A percentile compares a stretch with the other conserved stretches of the same genome.
These are phyloP conservation scores for Rhazya stricta DNA, from an alignment of 257 asterid species.

Conservation along the genomic window DNA sequence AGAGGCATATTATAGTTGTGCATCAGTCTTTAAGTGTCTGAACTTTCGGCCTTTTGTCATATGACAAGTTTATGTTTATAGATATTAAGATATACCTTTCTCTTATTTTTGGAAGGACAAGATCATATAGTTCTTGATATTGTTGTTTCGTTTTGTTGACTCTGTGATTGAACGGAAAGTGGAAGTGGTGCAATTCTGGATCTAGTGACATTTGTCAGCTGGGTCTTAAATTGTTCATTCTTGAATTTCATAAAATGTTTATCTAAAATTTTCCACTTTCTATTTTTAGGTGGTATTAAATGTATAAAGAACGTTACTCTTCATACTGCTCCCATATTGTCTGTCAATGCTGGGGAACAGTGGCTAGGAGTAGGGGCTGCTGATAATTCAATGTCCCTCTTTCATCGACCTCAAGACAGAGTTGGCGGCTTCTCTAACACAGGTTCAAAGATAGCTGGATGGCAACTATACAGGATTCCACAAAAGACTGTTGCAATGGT, in stretches of 20 bases:
- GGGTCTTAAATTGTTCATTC: neutral
- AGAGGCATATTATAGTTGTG: neutral
- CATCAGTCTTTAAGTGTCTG: too few species aligned
- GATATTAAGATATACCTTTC: neutral
- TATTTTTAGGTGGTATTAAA: constrained; percentile 58
- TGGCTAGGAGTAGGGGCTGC: constrained; percentile 98
- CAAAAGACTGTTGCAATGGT: constrained; percentile 84
- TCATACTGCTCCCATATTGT: constrained; percentile 68
- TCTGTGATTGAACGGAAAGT: neutral
- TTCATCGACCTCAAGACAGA: constrained; percentile 95
- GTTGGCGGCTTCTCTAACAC: constrained; percentile 64
- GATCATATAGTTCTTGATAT: neutral
- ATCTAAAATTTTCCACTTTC: neutral
- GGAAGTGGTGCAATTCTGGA: neutral
- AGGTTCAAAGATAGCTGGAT: constrained; percentile 80
- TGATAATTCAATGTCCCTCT: constrained; percentile 97
- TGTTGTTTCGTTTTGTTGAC: neutral
- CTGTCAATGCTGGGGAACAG: constrained; percentile 85
- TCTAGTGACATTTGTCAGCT: neutral
- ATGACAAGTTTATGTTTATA: too few species aligned
- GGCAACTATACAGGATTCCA: constrained; percentile 98
- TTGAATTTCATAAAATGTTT: neutral
- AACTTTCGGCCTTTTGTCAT: too few species aligned
- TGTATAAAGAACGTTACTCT: constrained; percentile 77
- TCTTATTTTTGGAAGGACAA: neutral